Evolutionary conservation across 2,329 filamentous ascomycete species (phyloP).

Genomic region (Exophiala lecanii-corni): DNA sequence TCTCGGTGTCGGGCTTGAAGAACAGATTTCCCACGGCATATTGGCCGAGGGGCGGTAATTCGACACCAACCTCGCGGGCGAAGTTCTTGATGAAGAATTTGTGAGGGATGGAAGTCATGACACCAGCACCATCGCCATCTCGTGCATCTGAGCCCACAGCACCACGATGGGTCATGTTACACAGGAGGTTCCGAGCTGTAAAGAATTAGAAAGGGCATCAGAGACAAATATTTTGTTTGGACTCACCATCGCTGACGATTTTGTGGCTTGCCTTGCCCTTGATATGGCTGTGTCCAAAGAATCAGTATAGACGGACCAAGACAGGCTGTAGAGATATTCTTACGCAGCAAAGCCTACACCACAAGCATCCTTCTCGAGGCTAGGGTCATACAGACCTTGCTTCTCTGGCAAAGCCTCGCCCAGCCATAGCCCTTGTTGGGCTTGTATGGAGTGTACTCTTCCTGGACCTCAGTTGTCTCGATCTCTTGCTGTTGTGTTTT

Average conservation of each 20-base stretch:
- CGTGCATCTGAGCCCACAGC: slow-evolving; percentile 95
- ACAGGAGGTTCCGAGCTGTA: slow-evolving; percentile 82
- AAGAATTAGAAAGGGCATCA: too few species aligned
- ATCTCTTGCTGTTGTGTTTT: slow-evolving; percentile 44
- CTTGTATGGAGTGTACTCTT: slow-evolving; percentile 51
- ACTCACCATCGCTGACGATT: slow-evolving; percentile 93
- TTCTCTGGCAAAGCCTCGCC: slow-evolving; percentile 92
- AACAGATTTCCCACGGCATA: slow-evolving; percentile 98
- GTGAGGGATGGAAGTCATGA: slow-evolving; percentile 99
- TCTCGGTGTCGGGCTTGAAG: slow-evolving; percentile 93
- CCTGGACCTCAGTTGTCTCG: slow-evolving; percentile 41
- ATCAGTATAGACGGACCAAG: too few species aligned
- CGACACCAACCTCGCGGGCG: slow-evolving; percentile 80
- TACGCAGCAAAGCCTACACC: slow-evolving; percentile 99
- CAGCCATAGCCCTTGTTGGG: slow-evolving; percentile 71
- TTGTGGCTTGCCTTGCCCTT: slow-evolving; percentile 97
- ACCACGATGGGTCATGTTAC: slow-evolving; percentile 99
- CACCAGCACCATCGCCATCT: slow-evolving; percentile 96
- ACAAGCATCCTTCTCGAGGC: slow-evolving; percentile 96
- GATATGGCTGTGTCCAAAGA: slow-evolving; percentile 80
- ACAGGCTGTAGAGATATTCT: slow-evolving; percentile 35
- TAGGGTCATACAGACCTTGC: slow-evolving; percentile 96
- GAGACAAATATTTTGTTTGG: too few species aligned
- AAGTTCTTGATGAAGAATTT: slow-evolving; percentile 99
- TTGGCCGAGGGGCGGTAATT: slow-evolving; percentile 81